Base-by-base conservation (phyloP, 129 eudicot genomes). In the Flaveria trinervia region DNA sequence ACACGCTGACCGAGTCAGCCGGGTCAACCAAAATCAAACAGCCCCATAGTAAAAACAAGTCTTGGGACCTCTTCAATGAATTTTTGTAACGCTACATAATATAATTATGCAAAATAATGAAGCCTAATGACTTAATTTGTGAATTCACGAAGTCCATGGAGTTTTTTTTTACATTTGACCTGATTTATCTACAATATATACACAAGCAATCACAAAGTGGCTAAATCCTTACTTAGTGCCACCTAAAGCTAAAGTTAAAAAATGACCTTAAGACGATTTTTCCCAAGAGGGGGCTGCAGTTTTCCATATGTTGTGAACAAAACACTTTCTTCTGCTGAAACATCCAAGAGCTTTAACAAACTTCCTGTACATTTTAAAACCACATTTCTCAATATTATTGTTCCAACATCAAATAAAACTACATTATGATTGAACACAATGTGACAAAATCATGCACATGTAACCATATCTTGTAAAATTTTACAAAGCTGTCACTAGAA, bases 281-380 rank as follows among this genome's bases (percentile, higher is more conserved):
- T 94, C 69, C 98, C 98, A 33, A 94, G 90, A 73, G 98, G 97
- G 75, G 98, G 98, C 55, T 89, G 98, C 88, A 94, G 73, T 78
- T 84, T 91, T 46, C 98, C 98, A 74, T 94, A 94, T 60, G 98
- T 86, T 18, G 98, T 94, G 45, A 41, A 83, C 83, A 94, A 66
- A 74, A 81, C 80, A 76, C 70, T 65, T 54, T 81, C 93, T 75
- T 91, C 96, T 11, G 82, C 72, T 61, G 97, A 81, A 44, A 84
- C 77, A 81, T 87, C 88, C 86, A 94, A 82, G 80, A 94, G 95
- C 86, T 85, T 87, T 82, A 94, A 89, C 80, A 94, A 73, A 77
- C 88, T 73, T 25, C 96, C 98, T 94, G 89, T 59, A 82, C 18
- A 77, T 56, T 30, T 51, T 67, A 71, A 44, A 55, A 45, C 72